These are phyloP conservation scores for Lactarius pseudohatsudake DNA, from an alignment of 768 basidiomycete species.

Conservation along the genomic window DNA sequence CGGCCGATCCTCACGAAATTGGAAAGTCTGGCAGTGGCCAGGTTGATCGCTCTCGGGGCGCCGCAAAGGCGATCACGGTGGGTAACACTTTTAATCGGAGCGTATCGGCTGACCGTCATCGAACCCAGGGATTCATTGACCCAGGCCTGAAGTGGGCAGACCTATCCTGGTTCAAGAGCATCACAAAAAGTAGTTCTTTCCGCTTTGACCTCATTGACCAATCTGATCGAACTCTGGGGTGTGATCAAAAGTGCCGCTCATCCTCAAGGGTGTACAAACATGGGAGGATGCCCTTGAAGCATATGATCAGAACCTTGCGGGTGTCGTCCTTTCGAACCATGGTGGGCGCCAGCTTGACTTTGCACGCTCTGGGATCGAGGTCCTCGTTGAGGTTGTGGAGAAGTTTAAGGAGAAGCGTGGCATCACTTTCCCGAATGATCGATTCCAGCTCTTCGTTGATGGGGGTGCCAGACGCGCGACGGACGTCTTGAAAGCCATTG, in stretches of 20 bases:
- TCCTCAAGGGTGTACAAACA: slow-evolving; percentile 64
- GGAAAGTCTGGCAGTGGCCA: slow-evolving; percentile 46
- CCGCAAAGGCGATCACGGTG: slow-evolving; percentile 90
- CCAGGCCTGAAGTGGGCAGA: slow-evolving; percentile 87
- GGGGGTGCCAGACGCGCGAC: slow-evolving; percentile 93
- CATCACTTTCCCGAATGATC: slow-evolving; percentile 70
- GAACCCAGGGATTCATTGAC: slow-evolving; percentile 84
- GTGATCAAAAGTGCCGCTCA: slow-evolving; percentile 48
- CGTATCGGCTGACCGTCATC: neutral
- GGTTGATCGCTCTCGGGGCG: slow-evolving; percentile 85
- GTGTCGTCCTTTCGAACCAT: slow-evolving; percentile 59
- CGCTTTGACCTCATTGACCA: neutral
- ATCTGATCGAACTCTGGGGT: neutral
- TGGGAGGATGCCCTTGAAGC: slow-evolving; percentile 62
- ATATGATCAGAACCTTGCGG: slow-evolving; percentile 45
- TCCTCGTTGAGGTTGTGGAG: slow-evolving; percentile 67
- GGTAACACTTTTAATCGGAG: slow-evolving; percentile 30
- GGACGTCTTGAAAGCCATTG: slow-evolving; percentile 86
- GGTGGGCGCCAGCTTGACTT: slow-evolving; percentile 60
- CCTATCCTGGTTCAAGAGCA: slow-evolving; percentile 60
- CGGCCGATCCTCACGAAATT: slow-evolving; percentile 63
- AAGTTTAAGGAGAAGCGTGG: slow-evolving; percentile 66
- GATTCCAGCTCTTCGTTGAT: slow-evolving; percentile 86
- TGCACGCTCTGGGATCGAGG: slow-evolving; percentile 41
- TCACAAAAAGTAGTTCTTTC: slow-evolving; percentile 49